Conservation (phyloP, 1,139 yeast species). For the Lodderomyces metapsilosis region DNA sequence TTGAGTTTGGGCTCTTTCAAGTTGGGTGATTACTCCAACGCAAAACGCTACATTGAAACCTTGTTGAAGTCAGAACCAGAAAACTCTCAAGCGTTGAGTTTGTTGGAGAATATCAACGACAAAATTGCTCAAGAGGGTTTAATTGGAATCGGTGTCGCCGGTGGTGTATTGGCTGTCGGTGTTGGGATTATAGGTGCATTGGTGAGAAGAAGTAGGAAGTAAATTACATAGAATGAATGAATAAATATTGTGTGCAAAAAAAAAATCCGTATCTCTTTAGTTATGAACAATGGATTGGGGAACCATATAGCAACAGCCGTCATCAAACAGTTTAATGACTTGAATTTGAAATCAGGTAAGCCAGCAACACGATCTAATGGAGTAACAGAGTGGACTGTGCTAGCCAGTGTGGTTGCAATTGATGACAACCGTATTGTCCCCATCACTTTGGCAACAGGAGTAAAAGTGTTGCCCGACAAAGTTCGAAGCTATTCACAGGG, state of each 20-base stretch:
- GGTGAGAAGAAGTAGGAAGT: slow-evolving; percentile 36
- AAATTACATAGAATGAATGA: neutral
- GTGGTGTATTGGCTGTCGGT: slow-evolving; percentile 82
- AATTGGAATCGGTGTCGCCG: slow-evolving; percentile 82
- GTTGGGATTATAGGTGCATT: slow-evolving; percentile 67
- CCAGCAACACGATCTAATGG: slow-evolving; percentile 65
- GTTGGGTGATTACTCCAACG: slow-evolving; percentile 81
- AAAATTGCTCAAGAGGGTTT: slow-evolving; percentile 84
- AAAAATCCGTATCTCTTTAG: too few species aligned
- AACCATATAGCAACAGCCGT: slow-evolving; percentile 17
- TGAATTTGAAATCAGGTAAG: slow-evolving; percentile 41
- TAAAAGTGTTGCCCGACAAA: slow-evolving; percentile 67
- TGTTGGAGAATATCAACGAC: slow-evolving; percentile 78
- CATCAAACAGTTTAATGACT: slow-evolving; percentile 18
- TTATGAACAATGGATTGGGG: slow-evolving; percentile 14
- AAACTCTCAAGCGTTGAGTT: slow-evolving; percentile 69
- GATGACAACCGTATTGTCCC: slow-evolving; percentile 26
- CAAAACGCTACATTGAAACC: slow-evolving; percentile 81
- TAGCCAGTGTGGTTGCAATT: slow-evolving; percentile 69
- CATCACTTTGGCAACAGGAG: slow-evolving; percentile 73
- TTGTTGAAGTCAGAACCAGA: slow-evolving; percentile 78
- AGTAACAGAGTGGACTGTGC: slow-evolving; percentile 74
- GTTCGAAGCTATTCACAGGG: slow-evolving; percentile 50
- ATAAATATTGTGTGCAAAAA: neutral
- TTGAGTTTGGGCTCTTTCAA: slow-evolving; percentile 86